Evolutionary conservation across 257 asterid species (phyloP).

Genomic region (Solanum neorickii): DNA sequence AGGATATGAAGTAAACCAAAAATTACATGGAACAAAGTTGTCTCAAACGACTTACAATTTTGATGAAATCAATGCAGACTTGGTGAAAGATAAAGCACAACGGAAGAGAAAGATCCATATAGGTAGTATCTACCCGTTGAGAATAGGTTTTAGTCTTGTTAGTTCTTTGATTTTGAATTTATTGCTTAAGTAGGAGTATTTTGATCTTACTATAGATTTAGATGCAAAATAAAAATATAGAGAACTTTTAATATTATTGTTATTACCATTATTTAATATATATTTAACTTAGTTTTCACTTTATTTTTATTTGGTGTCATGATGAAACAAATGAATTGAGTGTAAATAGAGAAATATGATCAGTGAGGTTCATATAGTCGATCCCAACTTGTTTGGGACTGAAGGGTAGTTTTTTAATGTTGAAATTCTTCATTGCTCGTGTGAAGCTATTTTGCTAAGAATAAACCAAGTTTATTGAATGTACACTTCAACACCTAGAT

Average conservation of each 20-base stretch:
- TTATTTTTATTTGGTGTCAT: neutral
- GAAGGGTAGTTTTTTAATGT: neutral
- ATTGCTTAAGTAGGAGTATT: neutral
- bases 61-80: neutral
- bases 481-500: neutral
- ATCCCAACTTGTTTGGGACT: neutral
- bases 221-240: neutral
- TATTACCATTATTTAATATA: neutral
- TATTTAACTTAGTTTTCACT: neutral
- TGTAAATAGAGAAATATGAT: neutral
- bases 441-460: neutral
- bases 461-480: neutral
- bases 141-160: neutral
- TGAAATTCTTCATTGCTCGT: neutral
- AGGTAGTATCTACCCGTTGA: neutral
- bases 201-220: neutral
- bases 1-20: neutral
- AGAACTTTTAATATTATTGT: neutral
- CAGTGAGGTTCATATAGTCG: neutral
- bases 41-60: neutral
- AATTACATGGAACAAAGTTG: neutral
- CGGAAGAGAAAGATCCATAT: neutral
- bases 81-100: neutral
- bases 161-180: neutral
- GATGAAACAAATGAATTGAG: neutral